phyloP scores from a whole-genome alignment of 805 yeast genomes.

The Pichia deserticola region DNA sequence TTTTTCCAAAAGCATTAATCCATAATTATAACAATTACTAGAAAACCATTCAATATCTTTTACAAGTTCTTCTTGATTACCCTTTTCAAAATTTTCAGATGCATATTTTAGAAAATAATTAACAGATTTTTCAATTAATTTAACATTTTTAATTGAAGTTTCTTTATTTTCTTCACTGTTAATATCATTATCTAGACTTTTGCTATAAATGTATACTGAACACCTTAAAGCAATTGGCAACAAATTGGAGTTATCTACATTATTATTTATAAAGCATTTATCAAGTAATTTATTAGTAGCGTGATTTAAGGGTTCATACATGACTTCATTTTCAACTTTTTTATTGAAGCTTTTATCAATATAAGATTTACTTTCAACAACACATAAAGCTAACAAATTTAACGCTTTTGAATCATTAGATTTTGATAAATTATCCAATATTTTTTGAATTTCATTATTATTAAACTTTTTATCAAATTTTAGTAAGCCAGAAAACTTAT shows the following conservation, averaged over 20 bases:
- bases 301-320: constrained; percentile 1
- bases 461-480: constrained; percentile 6
- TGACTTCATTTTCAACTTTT: neutral
- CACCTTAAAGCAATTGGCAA: constrained; percentile 12
- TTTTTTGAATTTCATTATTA: neutral
- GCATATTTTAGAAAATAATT: neutral
- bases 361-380: constrained; percentile 20
- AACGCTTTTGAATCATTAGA: constrained; percentile 2
- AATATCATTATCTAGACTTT: constrained; percentile 9
- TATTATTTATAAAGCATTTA: neutral
- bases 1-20: neutral
- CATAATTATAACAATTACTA: constrained; percentile 21
- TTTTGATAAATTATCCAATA: constrained; percentile 3
- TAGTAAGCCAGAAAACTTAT: constrained; percentile 22
- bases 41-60: constrained; percentile 37
- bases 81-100: neutral
- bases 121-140: neutral
- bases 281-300: constrained; percentile 5
- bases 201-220: constrained; percentile 10
- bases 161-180: neutral
- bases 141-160: neutral
- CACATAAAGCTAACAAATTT: constrained; percentile 23
- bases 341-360: neutral
- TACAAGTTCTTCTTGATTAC: neutral
- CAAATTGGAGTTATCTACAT: neutral